phyloP scores from a whole-genome alignment of 257 asterid genomes.

The Jasminum sambac region DNA sequence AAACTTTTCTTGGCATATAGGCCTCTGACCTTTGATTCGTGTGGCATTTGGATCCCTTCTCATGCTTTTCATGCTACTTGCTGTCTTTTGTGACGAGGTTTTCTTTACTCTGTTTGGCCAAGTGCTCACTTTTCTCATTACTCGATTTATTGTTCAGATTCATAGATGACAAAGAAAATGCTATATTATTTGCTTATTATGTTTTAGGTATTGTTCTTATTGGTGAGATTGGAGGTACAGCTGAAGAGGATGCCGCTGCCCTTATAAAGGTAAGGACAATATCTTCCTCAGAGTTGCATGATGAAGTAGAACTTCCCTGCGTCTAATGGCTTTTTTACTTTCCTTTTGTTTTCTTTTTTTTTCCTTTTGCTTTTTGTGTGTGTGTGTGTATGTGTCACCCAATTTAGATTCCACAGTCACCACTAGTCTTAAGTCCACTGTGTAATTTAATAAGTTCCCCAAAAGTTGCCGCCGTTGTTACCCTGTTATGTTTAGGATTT shows the following conservation, averaged over 20 bases:
- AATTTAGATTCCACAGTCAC: background rate
- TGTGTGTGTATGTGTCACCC: too few species aligned
- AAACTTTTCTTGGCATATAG: background rate
- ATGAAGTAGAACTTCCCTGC: background rate
- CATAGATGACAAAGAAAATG: background rate
- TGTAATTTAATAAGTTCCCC: background rate
- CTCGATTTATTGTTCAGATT: background rate
- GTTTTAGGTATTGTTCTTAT: conserved; percentile 81
- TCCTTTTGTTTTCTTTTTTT: background rate
- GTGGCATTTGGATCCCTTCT: background rate
- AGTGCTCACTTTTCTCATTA: background rate
- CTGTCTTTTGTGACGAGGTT: background rate
- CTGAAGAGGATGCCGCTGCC: conserved; percentile 98
- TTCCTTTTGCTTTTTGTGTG: too few species aligned
- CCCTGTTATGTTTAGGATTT: conserved; percentile 8
- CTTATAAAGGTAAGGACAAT: conserved; percentile 68
- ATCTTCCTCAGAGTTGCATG: conserved; percentile 9
- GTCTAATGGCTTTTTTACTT: background rate
- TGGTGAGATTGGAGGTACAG: conserved; percentile 98
- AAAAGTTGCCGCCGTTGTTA: background rate
- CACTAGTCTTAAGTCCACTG: background rate
- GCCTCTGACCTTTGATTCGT: background rate
- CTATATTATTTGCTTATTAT: conserved; percentile 19
- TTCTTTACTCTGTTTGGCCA: background rate
- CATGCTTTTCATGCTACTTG: background rate